Evolutionary conservation across 108 stramenopile genomes (phyloP), one percentile per base, ranked within the genome.

Genomic region (Mediolabrus comicus): DNA sequence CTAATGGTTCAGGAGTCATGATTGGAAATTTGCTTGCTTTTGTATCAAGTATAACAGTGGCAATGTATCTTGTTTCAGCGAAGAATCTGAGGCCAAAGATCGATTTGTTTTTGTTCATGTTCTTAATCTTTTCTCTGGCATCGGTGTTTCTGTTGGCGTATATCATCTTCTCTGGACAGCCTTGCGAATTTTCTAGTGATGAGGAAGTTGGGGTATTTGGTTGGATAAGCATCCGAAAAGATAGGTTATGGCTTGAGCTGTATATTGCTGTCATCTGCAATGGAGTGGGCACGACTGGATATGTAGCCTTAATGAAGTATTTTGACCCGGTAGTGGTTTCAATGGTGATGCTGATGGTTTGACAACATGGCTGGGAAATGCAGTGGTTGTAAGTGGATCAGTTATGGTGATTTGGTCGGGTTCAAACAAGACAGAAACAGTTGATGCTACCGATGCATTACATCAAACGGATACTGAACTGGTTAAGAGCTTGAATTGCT

Each of bases 271-370:
- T 87, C 16, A 62, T 87, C 12, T 75, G 77, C 69, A 87, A 87
- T 72, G 17, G 75, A 2, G 26, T 86, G 11, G 86, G 89, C 1
- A 87, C 85, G 3, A 83, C 83, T 71, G 86, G 86, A 1, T 90
- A 74, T 43, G 79, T 87, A 41, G 77, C 83, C 6, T 74, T 85
- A 22, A 83, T 90, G 85, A 74, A 84, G 25, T 83, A 84, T 53
- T 90, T 90, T 49, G 86, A 87, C 41, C 63, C 72, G 10, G 56
- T 90, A 16, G 77, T 86, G 19, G 82, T 90, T 19, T 41, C 82
- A 24, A 84, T 71, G 41, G 79, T 80, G 0, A 84, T 80, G 79
- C 60, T 84, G 12, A 34, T 80, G 65, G 80, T 16, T 32, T 39
- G 34, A 34, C 72, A 17, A 67, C 71, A 7, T 81, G 75, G 75